These are phyloP conservation scores for Wickerhamomyces sydowiorum DNA, from an alignment of 805 yeast genomes.

Conservation along the genomic window DNA sequence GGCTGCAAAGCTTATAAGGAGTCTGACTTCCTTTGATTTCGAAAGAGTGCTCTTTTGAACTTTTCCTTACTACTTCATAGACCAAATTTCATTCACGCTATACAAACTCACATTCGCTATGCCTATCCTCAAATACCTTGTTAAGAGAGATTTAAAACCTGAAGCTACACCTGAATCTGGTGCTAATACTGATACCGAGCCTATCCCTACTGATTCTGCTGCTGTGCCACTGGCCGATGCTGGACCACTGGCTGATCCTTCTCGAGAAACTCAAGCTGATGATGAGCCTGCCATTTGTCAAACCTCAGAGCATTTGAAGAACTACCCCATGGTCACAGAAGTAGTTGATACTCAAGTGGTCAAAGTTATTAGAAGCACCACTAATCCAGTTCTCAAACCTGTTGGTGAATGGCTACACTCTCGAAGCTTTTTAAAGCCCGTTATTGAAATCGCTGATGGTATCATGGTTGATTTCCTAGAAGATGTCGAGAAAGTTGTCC, in stretches of 20 bases:
- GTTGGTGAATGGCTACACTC: constrained; percentile 24
- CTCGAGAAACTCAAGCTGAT: background rate
- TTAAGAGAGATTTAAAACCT: background rate
- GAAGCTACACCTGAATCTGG: background rate
- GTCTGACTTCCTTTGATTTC: too few relatives aligned
- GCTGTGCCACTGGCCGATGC: background rate
- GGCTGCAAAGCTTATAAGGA: too few relatives aligned
- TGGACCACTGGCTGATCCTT: background rate
- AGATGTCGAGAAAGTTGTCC: constrained; percentile 52
- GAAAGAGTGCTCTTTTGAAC: too few relatives aligned
- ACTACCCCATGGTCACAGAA: constrained; percentile 43
- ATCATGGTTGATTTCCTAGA: constrained; percentile 50
- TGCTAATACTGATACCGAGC: too few relatives aligned
- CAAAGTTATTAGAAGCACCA: constrained; percentile 27
- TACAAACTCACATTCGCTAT: too few relatives aligned
- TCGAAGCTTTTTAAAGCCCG: constrained; percentile 34
- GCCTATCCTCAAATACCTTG: background rate
- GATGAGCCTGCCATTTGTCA: constrained; percentile 1
- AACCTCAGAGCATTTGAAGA: constrained; percentile 32
- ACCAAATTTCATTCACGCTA: too few relatives aligned
- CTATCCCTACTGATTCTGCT: background rate
- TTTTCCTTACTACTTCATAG: too few relatives aligned
- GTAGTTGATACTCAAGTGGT: constrained; percentile 33
- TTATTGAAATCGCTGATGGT: constrained; percentile 43
- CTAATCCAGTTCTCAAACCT: constrained; percentile 24